Conservation (phyloP, 1,284 basidiomycete species). For the Retiboletus flavoniger region DNA sequence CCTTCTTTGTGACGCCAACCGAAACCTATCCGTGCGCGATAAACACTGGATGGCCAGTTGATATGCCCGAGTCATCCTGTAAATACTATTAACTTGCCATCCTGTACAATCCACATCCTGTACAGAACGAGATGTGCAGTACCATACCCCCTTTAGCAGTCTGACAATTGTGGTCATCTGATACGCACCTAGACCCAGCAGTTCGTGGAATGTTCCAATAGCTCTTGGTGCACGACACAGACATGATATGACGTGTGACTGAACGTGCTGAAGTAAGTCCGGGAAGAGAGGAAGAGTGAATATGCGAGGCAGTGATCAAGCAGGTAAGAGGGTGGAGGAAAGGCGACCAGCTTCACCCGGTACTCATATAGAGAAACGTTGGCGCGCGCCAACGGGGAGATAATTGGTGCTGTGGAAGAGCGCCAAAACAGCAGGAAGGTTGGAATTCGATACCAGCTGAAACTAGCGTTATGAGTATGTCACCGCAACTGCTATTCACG, state of each 20-base stretch:
- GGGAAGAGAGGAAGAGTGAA: neutral
- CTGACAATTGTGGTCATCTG: neutral
- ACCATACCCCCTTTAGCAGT: neutral
- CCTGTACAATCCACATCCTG: neutral
- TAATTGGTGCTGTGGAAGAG: neutral
- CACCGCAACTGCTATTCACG: neutral
- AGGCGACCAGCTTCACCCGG: neutral
- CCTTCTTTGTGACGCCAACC: neutral
- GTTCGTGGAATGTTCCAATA: neutral
- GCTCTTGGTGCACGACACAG: neutral
- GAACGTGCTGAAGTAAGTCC: neutral
- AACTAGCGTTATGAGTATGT: too few species aligned
- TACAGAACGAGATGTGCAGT: neutral
- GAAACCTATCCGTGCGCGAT: neutral
- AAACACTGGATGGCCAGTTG: slow-evolving; percentile 2
- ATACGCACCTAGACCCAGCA: neutral
- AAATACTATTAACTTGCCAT: neutral
- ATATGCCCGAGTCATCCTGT: neutral
- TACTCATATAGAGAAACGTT: slow-evolving; percentile 5
- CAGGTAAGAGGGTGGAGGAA: neutral
- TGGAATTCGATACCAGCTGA: neutral
- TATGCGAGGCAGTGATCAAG: neutral
- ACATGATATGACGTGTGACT: neutral
- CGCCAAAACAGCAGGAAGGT: neutral
- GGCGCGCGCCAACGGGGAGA: neutral